Evolutionary conservation across 768 basidiomycete genomes (phyloP).

Genomic region (Strobilomyces dryophilus): DNA sequence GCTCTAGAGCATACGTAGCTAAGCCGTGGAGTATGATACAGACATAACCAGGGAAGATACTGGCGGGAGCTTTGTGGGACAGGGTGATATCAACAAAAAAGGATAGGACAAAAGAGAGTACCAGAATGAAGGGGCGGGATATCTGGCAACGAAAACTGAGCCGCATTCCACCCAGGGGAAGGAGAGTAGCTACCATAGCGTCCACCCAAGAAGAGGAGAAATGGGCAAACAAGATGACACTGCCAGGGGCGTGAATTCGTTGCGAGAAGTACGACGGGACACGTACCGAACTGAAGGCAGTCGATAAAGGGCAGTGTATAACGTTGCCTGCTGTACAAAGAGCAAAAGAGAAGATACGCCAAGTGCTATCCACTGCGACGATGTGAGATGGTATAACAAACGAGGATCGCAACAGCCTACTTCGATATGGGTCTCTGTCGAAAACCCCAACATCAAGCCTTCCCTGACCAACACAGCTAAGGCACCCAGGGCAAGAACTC

Average conservation of each 20-base stretch:
- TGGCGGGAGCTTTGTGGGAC: constrained; percentile 37
- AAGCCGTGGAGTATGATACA: constrained; percentile 59
- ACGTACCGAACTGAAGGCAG: constrained; percentile 64
- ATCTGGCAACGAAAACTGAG: constrained; percentile 34
- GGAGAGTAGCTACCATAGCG: constrained; percentile 42
- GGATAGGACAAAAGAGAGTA: constrained; percentile 48
- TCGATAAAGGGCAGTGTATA: constrained; percentile 66
- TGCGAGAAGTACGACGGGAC: background rate
- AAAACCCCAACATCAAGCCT: constrained; percentile 47
- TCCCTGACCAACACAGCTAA: constrained; percentile 62
- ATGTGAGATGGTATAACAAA: constrained; percentile 9
- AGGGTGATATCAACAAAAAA: constrained; percentile 51
- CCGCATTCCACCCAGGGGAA: constrained; percentile 36
- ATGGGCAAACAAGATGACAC: constrained; percentile 66
- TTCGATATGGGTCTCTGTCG: constrained; percentile 55
- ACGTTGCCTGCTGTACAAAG: constrained; percentile 62
- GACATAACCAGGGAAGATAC: constrained; percentile 58
- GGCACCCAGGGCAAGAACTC: constrained; percentile 70
- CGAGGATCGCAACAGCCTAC: constrained; percentile 34
- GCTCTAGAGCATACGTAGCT: constrained; percentile 57
- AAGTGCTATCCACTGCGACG: constrained; percentile 62
- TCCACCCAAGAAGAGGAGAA: constrained; percentile 67
- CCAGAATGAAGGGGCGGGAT: constrained; percentile 45
- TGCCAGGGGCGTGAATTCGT: constrained; percentile 25
- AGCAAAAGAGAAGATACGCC: constrained; percentile 63